Conservation (phyloP, 495 filamentous ascomycete species). For the Hyphodiscus hymeniophilus region DNA sequence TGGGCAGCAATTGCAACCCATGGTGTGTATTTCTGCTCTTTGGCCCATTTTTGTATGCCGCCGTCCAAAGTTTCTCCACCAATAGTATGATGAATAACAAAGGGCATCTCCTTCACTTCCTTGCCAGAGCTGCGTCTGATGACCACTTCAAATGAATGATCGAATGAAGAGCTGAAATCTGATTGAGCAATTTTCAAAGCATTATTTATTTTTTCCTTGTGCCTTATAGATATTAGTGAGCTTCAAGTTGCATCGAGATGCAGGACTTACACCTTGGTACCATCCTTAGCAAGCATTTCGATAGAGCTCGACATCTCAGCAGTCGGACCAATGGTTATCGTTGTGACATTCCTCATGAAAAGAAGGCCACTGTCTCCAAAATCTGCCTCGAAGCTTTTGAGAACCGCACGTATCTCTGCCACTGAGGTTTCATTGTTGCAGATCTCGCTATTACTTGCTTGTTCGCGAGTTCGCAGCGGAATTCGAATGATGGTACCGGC, state of each 20-base stretch:
- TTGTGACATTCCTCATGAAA: constrained; percentile 31
- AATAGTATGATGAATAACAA: constrained; percentile 27
- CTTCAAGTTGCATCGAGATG: too few species aligned
- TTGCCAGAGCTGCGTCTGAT: constrained; percentile 7
- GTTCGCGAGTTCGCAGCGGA: constrained; percentile 29
- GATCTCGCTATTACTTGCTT: constrained; percentile 27
- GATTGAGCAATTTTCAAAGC: constrained; percentile 6
- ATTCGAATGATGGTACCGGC: constrained; percentile 36
- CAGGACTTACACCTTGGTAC: constrained; percentile 15
- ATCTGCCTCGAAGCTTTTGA: constrained; percentile 26
- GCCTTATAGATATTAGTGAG: constrained; percentile 5
- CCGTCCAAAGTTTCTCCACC: constrained; percentile 8
- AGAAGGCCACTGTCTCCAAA: constrained; percentile 27
- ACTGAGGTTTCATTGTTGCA: constrained; percentile 18
- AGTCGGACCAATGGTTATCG: constrained; percentile 23
- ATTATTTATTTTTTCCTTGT: constrained; percentile 12
- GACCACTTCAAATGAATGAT: constrained; percentile 14
- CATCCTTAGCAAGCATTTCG: constrained; percentile 10
- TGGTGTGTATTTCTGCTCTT: constrained; percentile 28
- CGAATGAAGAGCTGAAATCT: constrained; percentile 6
- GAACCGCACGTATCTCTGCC: constrained; percentile 24
- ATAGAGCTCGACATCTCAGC: constrained; percentile 20
- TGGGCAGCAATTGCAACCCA: constrained; percentile 35
- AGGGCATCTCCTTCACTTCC: constrained; percentile 8
- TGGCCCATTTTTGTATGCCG: constrained; percentile 27